Conservation (phyloP, 2,329 filamentous ascomycete genomes). For the Capronia epimyces region DNA sequence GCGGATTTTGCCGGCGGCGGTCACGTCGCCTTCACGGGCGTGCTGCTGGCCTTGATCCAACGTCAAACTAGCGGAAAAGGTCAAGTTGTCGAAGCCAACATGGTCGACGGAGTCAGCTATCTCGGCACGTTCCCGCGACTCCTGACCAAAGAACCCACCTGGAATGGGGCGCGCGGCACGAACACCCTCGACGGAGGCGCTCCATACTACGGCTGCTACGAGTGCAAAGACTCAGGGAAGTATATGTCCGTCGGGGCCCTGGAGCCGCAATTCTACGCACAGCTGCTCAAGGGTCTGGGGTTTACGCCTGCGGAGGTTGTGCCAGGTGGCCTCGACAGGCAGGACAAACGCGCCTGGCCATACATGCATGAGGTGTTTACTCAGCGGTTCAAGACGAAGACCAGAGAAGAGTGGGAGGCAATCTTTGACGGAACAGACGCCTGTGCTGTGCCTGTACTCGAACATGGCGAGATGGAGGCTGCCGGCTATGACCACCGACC, state of each 20-base stretch:
- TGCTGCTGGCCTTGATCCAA: conserved; percentile 68
- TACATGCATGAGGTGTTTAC: conserved; percentile 59
- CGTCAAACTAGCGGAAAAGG: conserved; percentile 58
- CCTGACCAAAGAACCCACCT: conserved; percentile 57
- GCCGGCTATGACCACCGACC: conserved; percentile 46
- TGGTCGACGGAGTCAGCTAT: conserved; percentile 85
- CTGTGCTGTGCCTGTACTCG: conserved; percentile 82
- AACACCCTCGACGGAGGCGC: conserved; percentile 80
- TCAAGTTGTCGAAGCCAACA: conserved; percentile 91
- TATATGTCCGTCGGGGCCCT: conserved; percentile 87
- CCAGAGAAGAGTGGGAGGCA: conserved; percentile 71
- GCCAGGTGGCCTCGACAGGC: conserved; percentile 44
- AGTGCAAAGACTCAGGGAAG: conserved; percentile 65
- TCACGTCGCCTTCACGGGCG: conserved; percentile 71
- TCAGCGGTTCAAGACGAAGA: conserved; percentile 61
- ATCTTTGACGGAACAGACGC: conserved; percentile 89
- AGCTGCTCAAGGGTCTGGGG: conserved; percentile 61
- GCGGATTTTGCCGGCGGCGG: conserved; percentile 91
- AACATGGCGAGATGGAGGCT: conserved; percentile 65
- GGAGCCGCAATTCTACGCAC: conserved; percentile 77
- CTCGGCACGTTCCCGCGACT: conserved; percentile 73
- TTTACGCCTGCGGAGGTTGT: conserved; percentile 47
- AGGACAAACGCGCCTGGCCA: conserved; percentile 63
- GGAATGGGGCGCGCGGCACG: conserved; percentile 59
- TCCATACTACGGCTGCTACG: conserved; percentile 86